phyloP scores from a whole-genome alignment of 179 eudicot genomes.

The Carnegiea gigantea region DNA sequence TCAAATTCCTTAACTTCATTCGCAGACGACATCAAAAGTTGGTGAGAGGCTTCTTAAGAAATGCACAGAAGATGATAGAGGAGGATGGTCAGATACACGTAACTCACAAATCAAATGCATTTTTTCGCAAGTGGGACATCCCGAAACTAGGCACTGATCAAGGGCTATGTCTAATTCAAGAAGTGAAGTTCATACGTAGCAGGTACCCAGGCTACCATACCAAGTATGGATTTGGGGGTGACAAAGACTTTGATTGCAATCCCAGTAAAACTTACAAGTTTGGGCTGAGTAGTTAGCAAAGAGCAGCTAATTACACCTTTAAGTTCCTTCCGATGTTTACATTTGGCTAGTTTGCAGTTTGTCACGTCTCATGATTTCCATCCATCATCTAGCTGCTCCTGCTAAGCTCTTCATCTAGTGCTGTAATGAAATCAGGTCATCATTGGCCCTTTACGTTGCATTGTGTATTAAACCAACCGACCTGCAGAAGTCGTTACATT shows the following conservation, averaged over 20 bases:
- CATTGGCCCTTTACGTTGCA: too few species aligned
- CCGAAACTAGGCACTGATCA: neutral
- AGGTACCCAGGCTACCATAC: slow-evolving; percentile 18
- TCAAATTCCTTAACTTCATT: neutral
- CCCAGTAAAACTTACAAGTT: slow-evolving; percentile 20
- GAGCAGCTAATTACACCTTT: neutral
- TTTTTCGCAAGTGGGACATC: slow-evolving; percentile 10
- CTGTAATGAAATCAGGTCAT: too few species aligned
- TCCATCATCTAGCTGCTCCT: too few species aligned
- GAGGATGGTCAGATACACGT: slow-evolving; percentile 20
- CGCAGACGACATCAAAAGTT: neutral
- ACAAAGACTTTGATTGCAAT: slow-evolving; percentile 15
- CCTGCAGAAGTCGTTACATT: too few species aligned
- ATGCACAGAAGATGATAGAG: slow-evolving; percentile 21
- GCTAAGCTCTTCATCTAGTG: too few species aligned
- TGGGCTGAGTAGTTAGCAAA: neutral
- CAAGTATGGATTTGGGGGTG: slow-evolving; percentile 29
- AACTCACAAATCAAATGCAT: slow-evolving; percentile 16
- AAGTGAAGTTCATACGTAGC: neutral
- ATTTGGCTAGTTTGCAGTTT: neutral
- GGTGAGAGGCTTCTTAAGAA: slow-evolving; percentile 15
- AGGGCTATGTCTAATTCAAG: slow-evolving; percentile 18
- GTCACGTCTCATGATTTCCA: too few species aligned
- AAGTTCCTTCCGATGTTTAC: neutral
- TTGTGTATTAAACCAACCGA: too few species aligned